Evolutionary conservation across 331 rosid species (phyloP), one percentile per base, ranked within the genome.

Genomic region (Rhamnella rubrinervis): DNA sequence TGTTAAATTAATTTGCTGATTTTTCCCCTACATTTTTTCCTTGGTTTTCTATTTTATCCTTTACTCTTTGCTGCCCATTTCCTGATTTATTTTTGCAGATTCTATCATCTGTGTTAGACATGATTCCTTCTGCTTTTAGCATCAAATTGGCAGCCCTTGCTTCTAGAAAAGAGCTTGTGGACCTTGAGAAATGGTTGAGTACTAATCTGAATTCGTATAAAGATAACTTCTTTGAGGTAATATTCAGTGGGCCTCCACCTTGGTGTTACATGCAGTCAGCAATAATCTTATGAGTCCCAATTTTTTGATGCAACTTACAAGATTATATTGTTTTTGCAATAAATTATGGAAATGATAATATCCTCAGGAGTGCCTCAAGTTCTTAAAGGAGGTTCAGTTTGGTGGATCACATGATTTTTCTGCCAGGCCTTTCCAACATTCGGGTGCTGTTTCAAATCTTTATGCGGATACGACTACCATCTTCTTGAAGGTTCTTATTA

Each of bases 131-230:
- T 80, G 70, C 88, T 67, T 84, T 79, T 70, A 66, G 96, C 71
- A 82, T 95, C 75, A 89, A 88, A 82, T 73, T 95, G 79, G 99
- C 97, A 9, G 86, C 93, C 73, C 82, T 87, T 75, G 99, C 99
- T 74, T 87, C 89, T 18, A 80, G 85, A 72, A 89, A 87, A 85
- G 96, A 89, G 74, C 80, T 71, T 81, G 55, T 91, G 71, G 97
- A 95, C 77, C 93, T 95, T 35, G 97, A 89, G 86, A 87, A 86
- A 80, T 95, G 97, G 97, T 66, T 91, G 87, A 80, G 73, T 74
- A 78, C 66, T 76, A 89, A 84, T 70, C 75, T 95, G 61, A 83
- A 73, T 77, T 56, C 80, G 0, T 81, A 83, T 80, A 91, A 77
- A 80, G 97, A 91, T 75, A 73, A 65, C 68, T 95, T 91, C 78